Base-by-base conservation (phyloP, 2,329 filamentous ascomycete species). In the Lecanicillium sp. region DNA sequence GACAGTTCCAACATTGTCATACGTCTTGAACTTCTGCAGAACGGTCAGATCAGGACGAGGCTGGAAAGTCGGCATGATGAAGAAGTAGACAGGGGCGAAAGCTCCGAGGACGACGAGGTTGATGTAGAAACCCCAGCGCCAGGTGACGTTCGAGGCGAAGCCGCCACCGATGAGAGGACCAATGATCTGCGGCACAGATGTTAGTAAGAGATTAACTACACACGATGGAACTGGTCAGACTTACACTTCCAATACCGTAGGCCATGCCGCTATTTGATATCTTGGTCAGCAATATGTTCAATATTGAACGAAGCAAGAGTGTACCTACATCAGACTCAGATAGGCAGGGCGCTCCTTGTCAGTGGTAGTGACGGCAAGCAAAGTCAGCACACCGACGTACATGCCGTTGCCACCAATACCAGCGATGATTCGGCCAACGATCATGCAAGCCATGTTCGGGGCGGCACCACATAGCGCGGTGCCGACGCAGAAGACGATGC, bases 111-210 rank as follows among this genome's bases (percentile, higher is more conserved):
- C 23, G 14, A 41, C 21, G 8, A 81, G 64, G 54, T 81, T 82
- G 62, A 82, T 73, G 55, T 83, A 83, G 49, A 75, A 75, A 0
- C 26, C 26, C 26, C 26, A 29, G 12, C 70, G 51, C 69, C 70
- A 73, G 0, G 61, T 63, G 1, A 63, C 67, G 2, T 54, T 53
- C 21, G 64, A 65, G 10, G 63, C 60, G 36, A 73, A 71, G 0
- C 62, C 63, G 23, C 70, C 70, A 5, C 70, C 70, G 15, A 73
- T 58, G 6, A 72, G 59, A 2, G 68, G 70, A 1, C 70, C 70
- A 4, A 72, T 55, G 6, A 69, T 65, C 10, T 62, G 7, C 59
- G 59, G 14, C 12, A 29, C 26, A 29, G 12, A 7, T 7, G 26
- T 29, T 12, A 29, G 26, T 29, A 7, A 29, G 12, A 29, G 26